Conservation (phyloP, 2,329 filamentous ascomycete species). For the Penicillium hordei region DNA sequence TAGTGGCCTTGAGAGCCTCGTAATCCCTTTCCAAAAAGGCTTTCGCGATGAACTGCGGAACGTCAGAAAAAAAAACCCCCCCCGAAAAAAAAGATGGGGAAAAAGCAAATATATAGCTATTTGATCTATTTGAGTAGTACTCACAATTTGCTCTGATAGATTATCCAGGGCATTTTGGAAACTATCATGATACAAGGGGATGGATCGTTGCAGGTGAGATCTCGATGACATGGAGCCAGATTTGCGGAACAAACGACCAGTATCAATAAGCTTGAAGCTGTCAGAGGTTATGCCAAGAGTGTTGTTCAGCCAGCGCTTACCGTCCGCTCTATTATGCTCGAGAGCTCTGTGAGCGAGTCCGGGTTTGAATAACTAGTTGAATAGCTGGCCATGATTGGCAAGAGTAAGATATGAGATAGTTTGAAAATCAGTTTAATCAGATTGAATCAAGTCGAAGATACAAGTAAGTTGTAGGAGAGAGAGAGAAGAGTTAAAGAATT, state of each 20-base stretch:
- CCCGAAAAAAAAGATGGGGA: neutral
- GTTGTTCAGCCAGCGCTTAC: conserved; percentile 10
- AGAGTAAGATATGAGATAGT: too few species aligned
- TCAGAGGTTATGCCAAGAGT: conserved; percentile 19
- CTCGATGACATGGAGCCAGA: conserved; percentile 36
- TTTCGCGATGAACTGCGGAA: conserved; percentile 43
- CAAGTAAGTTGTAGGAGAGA: neutral
- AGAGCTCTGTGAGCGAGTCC: conserved; percentile 11
- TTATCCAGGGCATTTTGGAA: conserved; percentile 43
- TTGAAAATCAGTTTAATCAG: too few species aligned
- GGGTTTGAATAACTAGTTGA: conserved; percentile 9
- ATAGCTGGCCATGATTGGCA: neutral
- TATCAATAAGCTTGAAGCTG: conserved; percentile 41
- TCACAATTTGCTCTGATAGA: conserved; percentile 46
- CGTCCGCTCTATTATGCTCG: conserved; percentile 11
- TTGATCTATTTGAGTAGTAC: conserved; percentile 13
- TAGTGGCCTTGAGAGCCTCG: conserved; percentile 36
- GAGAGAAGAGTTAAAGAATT: neutral
- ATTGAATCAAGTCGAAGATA: neutral
- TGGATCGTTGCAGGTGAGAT: conserved; percentile 37
- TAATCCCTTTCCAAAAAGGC: conserved; percentile 46
- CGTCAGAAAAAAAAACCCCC: conserved; percentile 11
- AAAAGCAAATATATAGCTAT: conserved; percentile 1
- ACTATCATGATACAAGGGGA: conserved; percentile 41
- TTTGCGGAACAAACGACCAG: conserved; percentile 43